phyloP scores from a whole-genome alignment of 2,329 filamentous ascomycete species.

The Colletotrichum lini region DNA sequence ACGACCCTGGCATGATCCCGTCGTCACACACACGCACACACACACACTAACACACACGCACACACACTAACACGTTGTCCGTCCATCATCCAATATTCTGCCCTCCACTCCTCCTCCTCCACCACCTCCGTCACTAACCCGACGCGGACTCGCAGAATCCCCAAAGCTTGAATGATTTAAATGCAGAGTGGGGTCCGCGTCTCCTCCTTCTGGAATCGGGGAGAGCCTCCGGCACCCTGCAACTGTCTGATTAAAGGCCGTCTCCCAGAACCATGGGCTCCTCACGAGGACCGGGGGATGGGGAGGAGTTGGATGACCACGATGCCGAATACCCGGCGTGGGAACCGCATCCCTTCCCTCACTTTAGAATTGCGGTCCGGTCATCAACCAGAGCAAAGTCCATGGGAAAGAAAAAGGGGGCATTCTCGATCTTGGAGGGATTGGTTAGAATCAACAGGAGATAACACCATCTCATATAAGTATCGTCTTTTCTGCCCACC shows the following conservation, averaged over 20 bases:
- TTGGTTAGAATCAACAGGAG: neutral
- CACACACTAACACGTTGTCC: neutral
- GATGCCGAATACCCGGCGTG: conserved; percentile 21
- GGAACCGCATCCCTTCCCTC: neutral
- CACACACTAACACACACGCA: neutral
- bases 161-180: conserved; percentile 21
- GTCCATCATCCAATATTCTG: neutral
- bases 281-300: neutral
- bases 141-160: conserved; percentile 18
- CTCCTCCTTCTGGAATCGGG: conserved; percentile 11
- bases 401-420: neutral
- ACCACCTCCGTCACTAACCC: neutral
- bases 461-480: conserved; percentile 7
- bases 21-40: neutral
- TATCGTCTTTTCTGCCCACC: conserved; percentile 11
- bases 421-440: neutral
- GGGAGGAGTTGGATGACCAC: conserved; percentile 14
- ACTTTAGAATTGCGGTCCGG: neutral
- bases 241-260: conserved; percentile 20
- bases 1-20: conserved; percentile 1
- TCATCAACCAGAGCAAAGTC: neutral
- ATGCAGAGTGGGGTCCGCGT: neutral
- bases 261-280: conserved; percentile 22
- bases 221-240: conserved; percentile 11
- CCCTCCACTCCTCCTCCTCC: neutral